Conservation (phyloP, 352 stramenopile species). For the Phytophthora rubi region DNA sequence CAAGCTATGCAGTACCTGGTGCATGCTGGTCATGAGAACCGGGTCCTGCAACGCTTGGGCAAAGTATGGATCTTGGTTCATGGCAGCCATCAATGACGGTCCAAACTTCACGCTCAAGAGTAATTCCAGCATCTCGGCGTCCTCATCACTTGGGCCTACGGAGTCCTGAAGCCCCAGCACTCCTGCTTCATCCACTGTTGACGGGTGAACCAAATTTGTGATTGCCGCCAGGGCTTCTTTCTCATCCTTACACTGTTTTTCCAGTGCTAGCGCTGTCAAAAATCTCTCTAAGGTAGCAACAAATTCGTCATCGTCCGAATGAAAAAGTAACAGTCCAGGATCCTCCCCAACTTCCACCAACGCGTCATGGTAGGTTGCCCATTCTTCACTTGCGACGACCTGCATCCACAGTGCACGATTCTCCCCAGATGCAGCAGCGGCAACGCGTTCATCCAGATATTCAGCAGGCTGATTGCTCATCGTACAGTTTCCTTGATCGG, state of each 20-base stretch:
- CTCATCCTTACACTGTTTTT: conserved; percentile 35
- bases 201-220: conserved; percentile 23
- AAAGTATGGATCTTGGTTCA: conserved; percentile 69
- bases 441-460: conserved; percentile 51
- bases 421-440: conserved; percentile 23
- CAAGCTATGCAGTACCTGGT: conserved; percentile 48
- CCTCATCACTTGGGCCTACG: conserved; percentile 5
- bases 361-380: conserved; percentile 39
- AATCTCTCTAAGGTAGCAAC: conserved; percentile 42
- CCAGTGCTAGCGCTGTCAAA: conserved; percentile 32
- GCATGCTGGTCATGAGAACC: conserved; percentile 59
- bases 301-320: conserved; percentile 60
- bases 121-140: conserved; percentile 47
- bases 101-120: conserved; percentile 59
- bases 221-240: conserved; percentile 24
- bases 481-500: neutral
- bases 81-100: conserved; percentile 56
- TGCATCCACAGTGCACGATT: conserved; percentile 39
- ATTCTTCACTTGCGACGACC: conserved; percentile 30
- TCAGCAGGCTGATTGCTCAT: neutral
- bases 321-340: conserved; percentile 72
- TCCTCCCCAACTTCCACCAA: conserved; percentile 73
- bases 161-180: conserved; percentile 1
- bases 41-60: conserved; percentile 56
- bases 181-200: conserved; percentile 31